Percentiles rank a stretch among this genome's conserved stretches.
These are phyloP conservation scores for Picea glauca DNA, from an alignment of 75 land plant species.

Conservation along the genomic window DNA sequence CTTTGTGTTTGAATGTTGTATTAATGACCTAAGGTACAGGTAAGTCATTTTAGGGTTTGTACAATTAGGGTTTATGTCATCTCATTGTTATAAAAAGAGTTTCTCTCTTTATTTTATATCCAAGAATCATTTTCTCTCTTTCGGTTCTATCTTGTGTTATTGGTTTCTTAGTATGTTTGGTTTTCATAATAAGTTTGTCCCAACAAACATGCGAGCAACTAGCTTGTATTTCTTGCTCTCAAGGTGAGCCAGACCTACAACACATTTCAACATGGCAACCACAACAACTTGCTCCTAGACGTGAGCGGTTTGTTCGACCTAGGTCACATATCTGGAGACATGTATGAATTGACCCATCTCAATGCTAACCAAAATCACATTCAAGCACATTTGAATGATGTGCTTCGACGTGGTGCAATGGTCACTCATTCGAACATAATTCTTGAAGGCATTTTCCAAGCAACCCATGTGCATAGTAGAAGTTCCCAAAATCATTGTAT, in stretches of 20 bases:
- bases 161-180: no score
- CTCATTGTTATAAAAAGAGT: no score
- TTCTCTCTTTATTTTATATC: no score
- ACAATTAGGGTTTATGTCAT: no score
- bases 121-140: no score
- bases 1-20: no score
- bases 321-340: slow-evolving; percentile 83
- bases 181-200: no score
- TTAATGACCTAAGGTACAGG: no score
- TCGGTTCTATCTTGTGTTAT: no score
- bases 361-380: slow-evolving; percentile 89
- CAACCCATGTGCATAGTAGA: slow-evolving; percentile 75
- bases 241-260: slow-evolving; percentile 78
- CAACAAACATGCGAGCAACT: slow-evolving; percentile 83
- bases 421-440: slow-evolving; percentile 81
- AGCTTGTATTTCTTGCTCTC: slow-evolving; percentile 85
- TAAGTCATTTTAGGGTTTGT: no score
- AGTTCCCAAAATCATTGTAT: slow-evolving; percentile 93
- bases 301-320: slow-evolving; percentile 90
- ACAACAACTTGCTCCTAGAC: slow-evolving; percentile 53
- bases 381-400: slow-evolving; percentile 80
- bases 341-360: slow-evolving; percentile 93
- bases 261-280: slow-evolving; percentile 69
- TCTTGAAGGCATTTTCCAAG: slow-evolving; percentile 80
- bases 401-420: slow-evolving; percentile 93